Evolutionary conservation across 1,139 yeast species (phyloP).

Genomic region (Zygoascus sp.): DNA sequence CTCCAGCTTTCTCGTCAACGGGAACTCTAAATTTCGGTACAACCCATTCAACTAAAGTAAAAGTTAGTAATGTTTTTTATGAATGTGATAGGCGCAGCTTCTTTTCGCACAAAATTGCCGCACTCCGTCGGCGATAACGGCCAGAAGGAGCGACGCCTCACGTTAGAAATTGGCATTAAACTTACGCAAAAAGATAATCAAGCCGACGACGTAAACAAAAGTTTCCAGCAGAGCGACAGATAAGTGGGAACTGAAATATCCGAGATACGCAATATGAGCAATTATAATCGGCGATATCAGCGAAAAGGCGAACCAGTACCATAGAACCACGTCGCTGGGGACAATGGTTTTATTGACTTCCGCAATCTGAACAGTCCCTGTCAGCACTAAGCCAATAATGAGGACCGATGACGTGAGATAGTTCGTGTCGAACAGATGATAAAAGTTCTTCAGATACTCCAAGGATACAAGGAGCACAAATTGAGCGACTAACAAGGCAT

Average conservation of each 20-base stretch:
- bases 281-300: constrained; percentile 43
- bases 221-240: constrained; percentile 7
- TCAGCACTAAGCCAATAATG: constrained; percentile 23
- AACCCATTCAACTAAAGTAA: constrained; percentile 19
- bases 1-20: constrained; percentile 31
- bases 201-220: constrained; percentile 9
- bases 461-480: neutral
- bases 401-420: constrained; percentile 3
- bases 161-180: too few relatives aligned
- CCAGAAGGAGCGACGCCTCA: too few relatives aligned
- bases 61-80: neutral
- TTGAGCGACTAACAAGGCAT: constrained; percentile 2
- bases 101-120: neutral
- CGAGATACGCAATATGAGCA: constrained; percentile 29
- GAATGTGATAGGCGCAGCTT: neutral
- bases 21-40: constrained; percentile 16
- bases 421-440: constrained; percentile 6
- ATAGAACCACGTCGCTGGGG: constrained; percentile 60
- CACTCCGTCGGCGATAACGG: too few relatives aligned
- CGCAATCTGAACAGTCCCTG: constrained; percentile 58
- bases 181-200: constrained; percentile 11
- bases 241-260: neutral
- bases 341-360: constrained; percentile 63
- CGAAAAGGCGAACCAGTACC: constrained; percentile 64
- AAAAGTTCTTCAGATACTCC: neutral